A percentile compares a stretch with the other conserved stretches of the same genome.
Evolutionary conservation across 2,329 filamentous ascomycete genomes (phyloP).

Genomic region (Phaeosphaeriaceae sp.): DNA sequence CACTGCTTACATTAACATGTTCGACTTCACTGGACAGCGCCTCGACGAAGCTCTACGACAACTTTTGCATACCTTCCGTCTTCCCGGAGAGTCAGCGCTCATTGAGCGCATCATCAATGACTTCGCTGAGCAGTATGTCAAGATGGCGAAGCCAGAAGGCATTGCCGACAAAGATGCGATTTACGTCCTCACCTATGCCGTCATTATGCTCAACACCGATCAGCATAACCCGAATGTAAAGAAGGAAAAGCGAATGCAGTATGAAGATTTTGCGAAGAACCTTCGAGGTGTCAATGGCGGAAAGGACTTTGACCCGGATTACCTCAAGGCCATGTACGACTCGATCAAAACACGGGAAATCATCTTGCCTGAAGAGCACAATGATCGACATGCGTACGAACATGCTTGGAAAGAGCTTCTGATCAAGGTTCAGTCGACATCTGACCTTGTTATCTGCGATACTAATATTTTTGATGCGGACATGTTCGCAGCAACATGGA

Average conservation of each 20-base stretch:
- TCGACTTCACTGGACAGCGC: conserved; percentile 84
- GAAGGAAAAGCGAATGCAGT: conserved; percentile 79
- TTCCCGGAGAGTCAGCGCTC: conserved; percentile 89
- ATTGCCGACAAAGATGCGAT: conserved; percentile 86
- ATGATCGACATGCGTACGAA: conserved; percentile 95
- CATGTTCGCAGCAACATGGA: conserved; percentile 97
- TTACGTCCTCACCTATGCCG: conserved; percentile 91
- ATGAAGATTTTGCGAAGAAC: conserved; percentile 83
- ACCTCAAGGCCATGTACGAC: conserved; percentile 84
- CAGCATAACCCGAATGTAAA: conserved; percentile 93
- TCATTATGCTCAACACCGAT: conserved; percentile 97
- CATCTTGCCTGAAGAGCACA: conserved; percentile 94
- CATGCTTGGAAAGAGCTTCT: conserved; percentile 97
- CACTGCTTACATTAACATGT: conserved; percentile 81
- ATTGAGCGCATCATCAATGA: conserved; percentile 91
- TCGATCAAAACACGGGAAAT: conserved; percentile 94
- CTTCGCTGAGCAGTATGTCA: conserved; percentile 86
- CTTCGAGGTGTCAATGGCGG: conserved; percentile 88
- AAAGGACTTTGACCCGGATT: conserved; percentile 82
- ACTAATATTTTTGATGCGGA: conserved; percentile 97
- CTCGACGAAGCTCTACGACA: conserved; percentile 89
- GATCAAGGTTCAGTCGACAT: conserved; percentile 78
- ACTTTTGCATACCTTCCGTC: conserved; percentile 88
- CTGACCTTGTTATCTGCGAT: conserved; percentile 77
- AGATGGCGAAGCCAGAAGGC: conserved; percentile 70